Evolutionary conservation across 1,139 yeast species (phyloP).

Genomic region (Kodamaea anthophila): DNA sequence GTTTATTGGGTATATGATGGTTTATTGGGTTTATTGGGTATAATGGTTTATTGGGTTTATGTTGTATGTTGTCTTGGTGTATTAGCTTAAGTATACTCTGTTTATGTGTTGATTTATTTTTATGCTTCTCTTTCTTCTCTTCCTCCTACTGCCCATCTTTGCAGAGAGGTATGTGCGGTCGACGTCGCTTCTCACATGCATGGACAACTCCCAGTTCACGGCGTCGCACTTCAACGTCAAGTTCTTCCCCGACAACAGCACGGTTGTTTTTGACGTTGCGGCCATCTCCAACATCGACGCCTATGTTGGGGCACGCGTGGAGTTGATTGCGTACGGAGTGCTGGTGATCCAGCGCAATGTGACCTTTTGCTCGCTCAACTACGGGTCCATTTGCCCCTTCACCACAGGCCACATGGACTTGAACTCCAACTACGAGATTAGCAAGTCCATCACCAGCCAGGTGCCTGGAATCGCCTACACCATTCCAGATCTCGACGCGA

Average conservation of each 20-base stretch:
- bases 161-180: slow-evolving; percentile 34
- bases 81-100: no score
- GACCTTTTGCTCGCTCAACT: slow-evolving; percentile 53
- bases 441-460: slow-evolving; percentile 35
- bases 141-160: slow-evolving; percentile 4
- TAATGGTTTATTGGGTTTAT: no score
- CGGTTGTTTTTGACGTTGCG: slow-evolving; percentile 61
- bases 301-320: slow-evolving; percentile 59
- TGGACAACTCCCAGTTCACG: slow-evolving; percentile 83
- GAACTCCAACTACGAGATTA: slow-evolving; percentile 43
- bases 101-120: no score
- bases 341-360: slow-evolving; percentile 50
- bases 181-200: slow-evolving; percentile 83
- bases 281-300: slow-evolving; percentile 80
- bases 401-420: slow-evolving; percentile 82
- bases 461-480: slow-evolving; percentile 85
- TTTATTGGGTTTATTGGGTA: no score
- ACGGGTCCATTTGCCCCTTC: slow-evolving; percentile 67
- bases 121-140: no score
- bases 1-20: no score
- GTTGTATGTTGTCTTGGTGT: no score
- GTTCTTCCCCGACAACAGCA: slow-evolving; percentile 58
- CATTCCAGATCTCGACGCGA: slow-evolving; percentile 91
- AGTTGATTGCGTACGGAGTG: slow-evolving; percentile 81
- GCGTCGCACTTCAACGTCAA: slow-evolving; percentile 80